Percentiles rank a stretch among this genome's conserved stretches.
These are phyloP conservation scores for Thermothelomyces thermophilus DNA, from an alignment of 2,329 filamentous ascomycete species.

Conservation along the genomic window DNA sequence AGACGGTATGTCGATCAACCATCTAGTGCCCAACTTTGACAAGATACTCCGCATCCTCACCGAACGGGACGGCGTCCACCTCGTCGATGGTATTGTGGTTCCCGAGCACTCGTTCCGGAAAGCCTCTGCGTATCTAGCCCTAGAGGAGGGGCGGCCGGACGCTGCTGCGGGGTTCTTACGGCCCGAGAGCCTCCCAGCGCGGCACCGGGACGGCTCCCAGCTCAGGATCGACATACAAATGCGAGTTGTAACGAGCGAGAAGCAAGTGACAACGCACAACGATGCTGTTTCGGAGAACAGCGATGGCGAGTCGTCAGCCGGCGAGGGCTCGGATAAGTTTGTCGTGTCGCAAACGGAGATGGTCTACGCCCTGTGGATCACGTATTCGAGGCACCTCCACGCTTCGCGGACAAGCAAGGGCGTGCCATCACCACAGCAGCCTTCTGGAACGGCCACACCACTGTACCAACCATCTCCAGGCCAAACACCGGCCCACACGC, in stretches of 20 bases:
- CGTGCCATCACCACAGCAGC: slow-evolving; percentile 51
- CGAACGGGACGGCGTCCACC: slow-evolving; percentile 75
- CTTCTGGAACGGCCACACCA: slow-evolving; percentile 62
- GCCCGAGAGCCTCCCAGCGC: slow-evolving; percentile 76
- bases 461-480: slow-evolving; percentile 73
- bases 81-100: slow-evolving; percentile 92
- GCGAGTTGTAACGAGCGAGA: slow-evolving; percentile 88
- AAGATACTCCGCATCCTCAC: slow-evolving; percentile 73
- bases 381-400: slow-evolving; percentile 89
- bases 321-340: slow-evolving; percentile 38
- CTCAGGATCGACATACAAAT: slow-evolving; percentile 95
- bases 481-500: slow-evolving; percentile 55
- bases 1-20: slow-evolving; percentile 70
- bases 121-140: slow-evolving; percentile 73
- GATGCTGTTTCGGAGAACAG: slow-evolving; percentile 58
- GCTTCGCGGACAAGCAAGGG: slow-evolving; percentile 56
- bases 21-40: slow-evolving; percentile 82
- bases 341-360: slow-evolving; percentile 59
- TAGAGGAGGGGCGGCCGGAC: slow-evolving; percentile 77
- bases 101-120: slow-evolving; percentile 93
- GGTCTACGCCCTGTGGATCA: slow-evolving; percentile 94
- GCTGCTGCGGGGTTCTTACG: slow-evolving; percentile 71
- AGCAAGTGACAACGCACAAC: slow-evolving; percentile 53
- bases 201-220: slow-evolving; percentile 83
- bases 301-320: slow-evolving; percentile 45